phyloP scores from a whole-genome alignment of 1,139 yeast species.

The Magnusiomyces ingens region DNA sequence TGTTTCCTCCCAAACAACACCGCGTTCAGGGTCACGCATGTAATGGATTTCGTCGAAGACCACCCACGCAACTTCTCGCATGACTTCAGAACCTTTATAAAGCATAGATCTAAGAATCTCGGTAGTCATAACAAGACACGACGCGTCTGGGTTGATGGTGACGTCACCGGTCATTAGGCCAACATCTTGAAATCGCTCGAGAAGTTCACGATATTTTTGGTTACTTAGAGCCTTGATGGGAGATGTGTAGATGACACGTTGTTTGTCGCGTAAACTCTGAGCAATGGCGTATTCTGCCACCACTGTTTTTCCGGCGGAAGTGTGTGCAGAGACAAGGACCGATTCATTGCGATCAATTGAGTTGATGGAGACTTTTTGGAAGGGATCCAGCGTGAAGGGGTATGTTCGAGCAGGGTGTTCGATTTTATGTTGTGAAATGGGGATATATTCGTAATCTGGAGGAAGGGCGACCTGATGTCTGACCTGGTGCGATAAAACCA shows the following conservation, averaged over 20 bases:
- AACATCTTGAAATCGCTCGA: conserved; percentile 79
- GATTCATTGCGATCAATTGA: conserved; percentile 92
- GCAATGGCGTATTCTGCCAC: conserved; percentile 98
- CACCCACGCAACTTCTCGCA: conserved; percentile 95
- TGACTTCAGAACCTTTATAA: conserved; percentile 91
- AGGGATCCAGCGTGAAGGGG: conserved; percentile 90
- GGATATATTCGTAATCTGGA: conserved; percentile 77
- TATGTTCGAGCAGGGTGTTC: conserved; percentile 64
- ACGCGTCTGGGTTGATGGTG: conserved; percentile 94
- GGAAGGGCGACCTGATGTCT: conserved; percentile 98
- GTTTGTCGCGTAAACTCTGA: conserved; percentile 83
- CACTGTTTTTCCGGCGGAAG: conserved; percentile 98
- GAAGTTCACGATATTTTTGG: conserved; percentile 87
- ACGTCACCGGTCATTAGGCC: conserved; percentile 98
- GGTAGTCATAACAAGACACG: conserved; percentile 95
- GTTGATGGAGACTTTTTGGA: conserved; percentile 91
- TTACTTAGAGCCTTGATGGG: conserved; percentile 90
- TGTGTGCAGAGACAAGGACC: conserved; percentile 96
- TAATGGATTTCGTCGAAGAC: conserved; percentile 97
- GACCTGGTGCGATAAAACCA: conserved; percentile 82
- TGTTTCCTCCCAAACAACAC: conserved; percentile 99
- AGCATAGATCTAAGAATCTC: conserved; percentile 93
- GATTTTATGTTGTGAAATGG: conserved; percentile 76
- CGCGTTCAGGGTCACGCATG: conserved; percentile 93
- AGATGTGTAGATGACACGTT: conserved; percentile 85